These are phyloP conservation scores for Rhizophagus clarus DNA, from an alignment of 192 early-diverging fungal species.

Conservation along the genomic window DNA sequence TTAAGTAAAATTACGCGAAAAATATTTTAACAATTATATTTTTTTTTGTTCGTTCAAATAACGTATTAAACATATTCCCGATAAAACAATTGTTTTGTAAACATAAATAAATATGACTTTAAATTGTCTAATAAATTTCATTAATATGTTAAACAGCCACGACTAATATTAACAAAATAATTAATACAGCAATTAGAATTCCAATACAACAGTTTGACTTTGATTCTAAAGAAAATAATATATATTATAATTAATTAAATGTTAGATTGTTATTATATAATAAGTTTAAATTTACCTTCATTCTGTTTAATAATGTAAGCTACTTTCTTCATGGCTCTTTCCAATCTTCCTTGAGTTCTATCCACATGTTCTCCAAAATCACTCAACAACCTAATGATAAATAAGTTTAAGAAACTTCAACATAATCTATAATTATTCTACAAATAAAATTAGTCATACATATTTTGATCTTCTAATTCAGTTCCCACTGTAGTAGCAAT, in stretches of 20 bases:
- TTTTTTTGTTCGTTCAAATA: too few species aligned
- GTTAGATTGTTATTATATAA: neutral
- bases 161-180: slow-evolving; percentile 57
- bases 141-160: slow-evolving; percentile 31
- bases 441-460: slow-evolving; percentile 32
- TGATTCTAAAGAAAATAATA: slow-evolving; percentile 42
- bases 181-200: slow-evolving; percentile 54
- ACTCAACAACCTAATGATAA: slow-evolving; percentile 44
- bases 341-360: slow-evolving; percentile 43
- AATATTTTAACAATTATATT: too few species aligned
- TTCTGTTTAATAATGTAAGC: slow-evolving; percentile 55
- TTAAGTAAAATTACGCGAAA: too few species aligned
- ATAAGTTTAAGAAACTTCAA: neutral
- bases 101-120: neutral
- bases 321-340: slow-evolving; percentile 54
- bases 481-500: slow-evolving; percentile 58
- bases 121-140: too few species aligned
- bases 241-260: neutral
- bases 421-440: neutral
- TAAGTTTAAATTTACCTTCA: slow-evolving; percentile 46
- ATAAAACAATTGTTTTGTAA: neutral
- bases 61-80: too few species aligned
- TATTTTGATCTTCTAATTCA: slow-evolving; percentile 58
- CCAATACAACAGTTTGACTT: slow-evolving; percentile 56
- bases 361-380: slow-evolving; percentile 61